These are phyloP conservation scores for Spongospora subterranea DNA, from an alignment of 208 protist genomes.

Conservation along the genomic window DNA sequence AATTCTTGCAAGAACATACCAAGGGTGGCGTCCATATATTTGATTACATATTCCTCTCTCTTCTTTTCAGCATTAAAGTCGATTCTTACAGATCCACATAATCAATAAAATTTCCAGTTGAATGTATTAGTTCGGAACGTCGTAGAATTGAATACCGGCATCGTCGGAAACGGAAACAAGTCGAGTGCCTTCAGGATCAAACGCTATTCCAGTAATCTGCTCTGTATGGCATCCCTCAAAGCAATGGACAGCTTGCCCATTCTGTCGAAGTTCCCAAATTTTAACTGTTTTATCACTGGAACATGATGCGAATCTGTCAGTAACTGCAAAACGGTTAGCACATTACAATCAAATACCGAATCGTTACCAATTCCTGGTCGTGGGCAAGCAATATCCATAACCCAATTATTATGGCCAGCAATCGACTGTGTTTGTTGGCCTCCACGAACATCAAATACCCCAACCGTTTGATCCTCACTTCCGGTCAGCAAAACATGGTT, in stretches of 20 bases:
- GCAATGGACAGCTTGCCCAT: neutral
- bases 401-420: conserved; percentile 33
- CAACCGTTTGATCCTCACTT: conserved; percentile 12
- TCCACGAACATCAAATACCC: neutral
- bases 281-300: conserved; percentile 11
- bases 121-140: neutral
- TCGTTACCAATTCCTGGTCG: neutral
- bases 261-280: neutral
- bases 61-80: no score
- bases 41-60: neutral
- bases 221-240: neutral
- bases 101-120: no score
- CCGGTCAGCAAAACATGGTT: neutral
- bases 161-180: conserved; percentile 51
- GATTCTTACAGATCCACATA: no score
- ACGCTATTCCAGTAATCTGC: conserved; percentile 4
- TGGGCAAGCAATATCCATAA: neutral
- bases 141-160: conserved; percentile 10
- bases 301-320: conserved; percentile 23
- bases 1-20: neutral
- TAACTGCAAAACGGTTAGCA: neutral
- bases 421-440: neutral
- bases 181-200: neutral
- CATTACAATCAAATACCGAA: no score
- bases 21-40: conserved; percentile 54